Base-by-base conservation (phyloP, 495 filamentous ascomycete species). In the Pyrenopolyporus hunteri region DNA sequence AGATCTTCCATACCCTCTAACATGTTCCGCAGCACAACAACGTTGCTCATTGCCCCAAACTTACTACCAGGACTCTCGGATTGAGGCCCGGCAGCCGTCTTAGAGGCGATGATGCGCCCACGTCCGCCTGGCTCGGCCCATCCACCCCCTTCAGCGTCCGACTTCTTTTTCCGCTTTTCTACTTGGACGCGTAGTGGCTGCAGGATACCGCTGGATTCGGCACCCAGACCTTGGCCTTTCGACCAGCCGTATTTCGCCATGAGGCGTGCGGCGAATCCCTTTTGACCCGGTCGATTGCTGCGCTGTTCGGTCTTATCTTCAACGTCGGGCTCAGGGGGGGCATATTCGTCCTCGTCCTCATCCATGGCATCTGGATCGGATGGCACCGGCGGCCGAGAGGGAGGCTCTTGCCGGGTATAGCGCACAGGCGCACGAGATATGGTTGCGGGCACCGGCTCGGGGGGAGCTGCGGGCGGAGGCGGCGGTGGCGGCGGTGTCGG, bases 241-340 rank as follows among this genome's bases (percentile, higher is more conserved):
- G 83, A 88, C 91, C 93, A 97, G 46, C 95, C 95, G 71, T 94
- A 92, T 65, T 97, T 97, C 23, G 86, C 82, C 82, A 98, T 89
- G 25, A 96, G 81, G 19, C 92, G 87, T 52, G 90, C 81, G 2
- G 92, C 94, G 67, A 96, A 97, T 55, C 86, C 88, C 64, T 87
- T 82, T 73, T 97, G 89, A 8, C 91, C 90, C 0, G 93, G 90
- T 8, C 87, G 86, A 49, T 80, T 80, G 14, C 87, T 87, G 25
- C 87, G 86, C 20, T 80, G 51, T 9, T 59, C 56, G 8, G 35
- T 7, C 4, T 46, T 26, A 13, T 57, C 44, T 28, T 62, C 59
- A 17, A 69, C 28, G 28, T 31, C 56, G 14, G 53, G 29, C n/a
- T 66, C 57, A 0, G 68, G 62, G 23, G 73, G 78, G 3, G 71